A percentile compares a stretch with the other conserved stretches of the same genome.
These are phyloP conservation scores for Didymosphaeria variabile DNA, from an alignment of 2,329 filamentous ascomycete genomes.

Conservation along the genomic window DNA sequence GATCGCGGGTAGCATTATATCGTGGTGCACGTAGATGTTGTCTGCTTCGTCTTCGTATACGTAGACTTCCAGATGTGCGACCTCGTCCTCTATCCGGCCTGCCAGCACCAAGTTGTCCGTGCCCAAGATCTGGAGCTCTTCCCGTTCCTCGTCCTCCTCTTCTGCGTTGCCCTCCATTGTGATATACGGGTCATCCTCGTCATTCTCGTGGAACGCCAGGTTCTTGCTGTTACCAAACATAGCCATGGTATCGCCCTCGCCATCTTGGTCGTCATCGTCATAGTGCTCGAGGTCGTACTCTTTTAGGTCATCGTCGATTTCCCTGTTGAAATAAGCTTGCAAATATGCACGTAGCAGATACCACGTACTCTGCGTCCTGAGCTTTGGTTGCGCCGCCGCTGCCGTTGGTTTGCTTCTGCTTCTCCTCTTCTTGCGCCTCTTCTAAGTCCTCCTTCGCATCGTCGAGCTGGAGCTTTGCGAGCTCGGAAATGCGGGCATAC, in stretches of 20 bases:
- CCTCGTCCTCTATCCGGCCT: constrained; percentile 94
- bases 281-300: constrained; percentile 98
- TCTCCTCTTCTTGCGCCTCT: constrained; percentile 67
- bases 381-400: constrained; percentile 26
- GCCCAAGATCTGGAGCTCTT: constrained; percentile 91
- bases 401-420: constrained; percentile 48
- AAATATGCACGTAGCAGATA: not conserved
- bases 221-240: constrained; percentile 98
- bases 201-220: constrained; percentile 90
- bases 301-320: constrained; percentile 83
- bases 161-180: constrained; percentile 76
- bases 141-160: constrained; percentile 86
- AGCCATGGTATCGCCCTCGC: constrained; percentile 77
- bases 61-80: constrained; percentile 95
- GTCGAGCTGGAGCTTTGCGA: constrained; percentile 75
- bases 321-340: constrained; percentile 37
- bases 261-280: constrained; percentile 80
- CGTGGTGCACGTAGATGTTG: constrained; percentile 98
- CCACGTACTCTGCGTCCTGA: constrained; percentile 29
- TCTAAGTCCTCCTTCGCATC: constrained; percentile 82
- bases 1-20: constrained; percentile 98
- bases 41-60: constrained; percentile 95
- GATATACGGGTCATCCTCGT: constrained; percentile 96
- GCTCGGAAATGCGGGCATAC: constrained; percentile 60
- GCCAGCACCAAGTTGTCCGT: constrained; percentile 93